Conservation (phyloP, 2,329 filamentous ascomycete species). For the Colletotrichum spinosum region DNA sequence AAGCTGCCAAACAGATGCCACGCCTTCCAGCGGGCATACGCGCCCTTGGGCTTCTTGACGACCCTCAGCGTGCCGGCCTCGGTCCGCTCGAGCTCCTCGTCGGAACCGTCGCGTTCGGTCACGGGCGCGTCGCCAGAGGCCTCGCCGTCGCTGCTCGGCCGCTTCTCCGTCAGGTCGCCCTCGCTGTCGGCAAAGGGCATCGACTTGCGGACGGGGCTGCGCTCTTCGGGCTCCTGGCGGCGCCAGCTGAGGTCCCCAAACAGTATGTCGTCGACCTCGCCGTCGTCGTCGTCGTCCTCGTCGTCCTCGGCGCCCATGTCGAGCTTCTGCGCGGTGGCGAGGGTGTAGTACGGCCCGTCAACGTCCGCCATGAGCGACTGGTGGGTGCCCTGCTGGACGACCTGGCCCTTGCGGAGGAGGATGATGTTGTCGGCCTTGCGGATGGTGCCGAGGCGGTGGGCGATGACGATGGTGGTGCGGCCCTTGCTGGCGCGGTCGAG, state of each 20-base stretch:
- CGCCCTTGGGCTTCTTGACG: conserved; percentile 19
- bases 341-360: conserved; percentile 55
- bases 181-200: conserved; percentile 24
- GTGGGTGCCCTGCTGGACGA: conserved; percentile 69
- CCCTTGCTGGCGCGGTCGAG: conserved; percentile 60
- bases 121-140: conserved; percentile 16
- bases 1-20: conserved; percentile 32
- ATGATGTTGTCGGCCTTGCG: conserved; percentile 69
- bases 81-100: conserved; percentile 27
- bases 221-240: conserved; percentile 22
- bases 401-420: conserved; percentile 64
- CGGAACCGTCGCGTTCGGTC: conserved; percentile 24
- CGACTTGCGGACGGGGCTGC: background rate
- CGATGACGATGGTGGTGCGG: conserved; percentile 70
- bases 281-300: conserved; percentile 12
- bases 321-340: conserved; percentile 51
- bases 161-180: conserved; percentile 31
- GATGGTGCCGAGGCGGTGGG: conserved; percentile 64
- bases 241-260: conserved; percentile 38
- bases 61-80: conserved; percentile 8
- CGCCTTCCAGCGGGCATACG: conserved; percentile 13
- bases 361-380: conserved; percentile 59
- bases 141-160: conserved; percentile 22
- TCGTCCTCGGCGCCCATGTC: conserved; percentile 34
- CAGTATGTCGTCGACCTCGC: conserved; percentile 25